Base-by-base conservation (phyloP, 140 eudicot species). In the Cichorium intybus region DNA sequence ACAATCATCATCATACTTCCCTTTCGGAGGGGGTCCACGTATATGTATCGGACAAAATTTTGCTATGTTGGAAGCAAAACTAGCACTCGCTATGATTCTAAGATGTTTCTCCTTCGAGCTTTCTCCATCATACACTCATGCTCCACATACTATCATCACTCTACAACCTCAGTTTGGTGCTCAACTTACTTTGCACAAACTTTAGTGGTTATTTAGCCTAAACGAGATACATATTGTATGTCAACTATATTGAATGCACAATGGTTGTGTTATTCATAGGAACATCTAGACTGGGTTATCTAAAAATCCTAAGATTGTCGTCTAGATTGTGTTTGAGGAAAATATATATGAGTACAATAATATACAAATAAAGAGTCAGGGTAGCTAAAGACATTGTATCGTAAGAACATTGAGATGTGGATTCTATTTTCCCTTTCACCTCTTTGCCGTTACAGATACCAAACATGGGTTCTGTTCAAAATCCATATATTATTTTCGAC, bases 71-170 rank as follows among this genome's bases (percentile, higher is more conserved):
- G 69, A 62, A 46, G 69, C 69, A 9, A 62, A 27, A 62, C 17
- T 46, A 2, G 69, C 69, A 46, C 57, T 62, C 6, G 69, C 27
- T 62, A 45, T 62, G 69, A 62, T 62, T 26, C 28, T 62, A 24
- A 46, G 45, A 62, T 10, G 69, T 10, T 62, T 62, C 56, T 62
- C 56, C 6, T 62, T 62, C 14, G 17, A 62, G 56, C 28, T 62
- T 46, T 62, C 69, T 6, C 56, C 69, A 0, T 26, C 56, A 5
- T 62, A 62, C 54, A 3, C 43, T 6, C 69, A 62, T 46, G 57
- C 69, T 62, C 69, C 69, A 46, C 69, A 62, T 46, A 62, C 55
- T 18, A 45, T 62, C 31, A 11, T 62, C 69, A 46, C 69, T 47
- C 21, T 62, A 15, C 56, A 46, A 27, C 69, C 69, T 46, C 57